phyloP scores from a whole-genome alignment of 2,329 filamentous ascomycete genomes.

The Trichoderma atrobrunneum region DNA sequence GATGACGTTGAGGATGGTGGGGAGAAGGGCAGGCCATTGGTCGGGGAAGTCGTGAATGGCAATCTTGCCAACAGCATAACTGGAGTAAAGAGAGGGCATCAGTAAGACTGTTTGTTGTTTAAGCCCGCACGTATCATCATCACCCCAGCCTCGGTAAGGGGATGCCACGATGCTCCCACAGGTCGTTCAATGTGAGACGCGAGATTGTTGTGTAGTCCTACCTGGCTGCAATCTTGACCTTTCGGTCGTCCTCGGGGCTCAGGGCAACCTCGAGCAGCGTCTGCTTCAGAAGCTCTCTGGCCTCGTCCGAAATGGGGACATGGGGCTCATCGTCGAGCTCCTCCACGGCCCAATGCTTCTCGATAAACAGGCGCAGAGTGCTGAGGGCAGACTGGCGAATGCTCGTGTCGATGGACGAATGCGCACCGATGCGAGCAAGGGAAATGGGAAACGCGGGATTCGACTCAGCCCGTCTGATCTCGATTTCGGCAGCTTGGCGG shows the following conservation, averaged over 20 bases:
- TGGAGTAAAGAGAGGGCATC: constrained; percentile 27
- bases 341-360: constrained; percentile 76
- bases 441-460: constrained; percentile 73
- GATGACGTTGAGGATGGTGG: constrained; percentile 74
- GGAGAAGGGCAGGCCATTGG: constrained; percentile 87
- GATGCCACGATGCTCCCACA: not conserved
- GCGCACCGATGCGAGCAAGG: constrained; percentile 76
- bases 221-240: constrained; percentile 85
- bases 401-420: constrained; percentile 67
- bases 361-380: constrained; percentile 77
- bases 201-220: constrained; percentile 41
- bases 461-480: constrained; percentile 68
- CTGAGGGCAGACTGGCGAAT: constrained; percentile 82
- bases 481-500: constrained; percentile 82
- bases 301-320: constrained; percentile 67
- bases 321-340: constrained; percentile 63
- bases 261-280: constrained; percentile 75
- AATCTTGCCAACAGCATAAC: constrained; percentile 84
- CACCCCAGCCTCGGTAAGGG: not conserved
- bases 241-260: constrained; percentile 71
- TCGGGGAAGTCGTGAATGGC: constrained; percentile 91
- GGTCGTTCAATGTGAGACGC: not conserved
- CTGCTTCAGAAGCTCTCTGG: constrained; percentile 70
- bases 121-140: not conserved
- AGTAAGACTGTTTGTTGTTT: not conserved